A percentile compares a stretch with the other conserved stretches of the same genome.
Evolutionary conservation across 1,284 basidiomycete species (phyloP).

Genomic region (Ustilago nuda): DNA sequence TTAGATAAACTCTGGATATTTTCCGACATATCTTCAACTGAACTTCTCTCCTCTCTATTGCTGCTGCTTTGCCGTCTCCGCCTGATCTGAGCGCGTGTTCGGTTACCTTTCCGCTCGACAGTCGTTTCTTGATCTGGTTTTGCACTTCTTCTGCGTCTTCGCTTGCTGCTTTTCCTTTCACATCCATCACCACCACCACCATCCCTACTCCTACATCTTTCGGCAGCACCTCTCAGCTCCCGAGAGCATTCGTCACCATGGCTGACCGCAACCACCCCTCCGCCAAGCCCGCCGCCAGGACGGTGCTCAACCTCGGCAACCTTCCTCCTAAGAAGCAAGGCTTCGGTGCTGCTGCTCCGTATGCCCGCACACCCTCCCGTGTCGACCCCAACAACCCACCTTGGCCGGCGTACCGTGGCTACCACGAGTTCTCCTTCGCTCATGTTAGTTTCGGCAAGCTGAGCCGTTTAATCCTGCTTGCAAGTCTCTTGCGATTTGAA

Average conservation of each 20-base stretch:
- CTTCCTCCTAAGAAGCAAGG: slow-evolving; percentile 66
- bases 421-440: slow-evolving; percentile 95
- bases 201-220: not conserved
- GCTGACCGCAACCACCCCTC: slow-evolving; percentile 58
- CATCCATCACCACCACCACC: slow-evolving; percentile 13
- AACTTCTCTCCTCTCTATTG: not conserved
- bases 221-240: not conserved
- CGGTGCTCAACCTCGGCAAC: slow-evolving; percentile 68
- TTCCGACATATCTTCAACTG: too few relatives aligned
- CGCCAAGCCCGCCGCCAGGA: slow-evolving; percentile 66
- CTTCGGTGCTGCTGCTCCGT: slow-evolving; percentile 48
- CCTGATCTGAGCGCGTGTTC: slow-evolving; percentile 2
- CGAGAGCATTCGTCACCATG: slow-evolving; percentile 38
- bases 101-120: not conserved
- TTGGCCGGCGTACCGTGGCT: slow-evolving; percentile 87
- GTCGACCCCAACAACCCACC: slow-evolving; percentile 90
- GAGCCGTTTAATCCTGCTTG: too few relatives aligned
- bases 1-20: too few relatives aligned
- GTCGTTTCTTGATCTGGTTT: not conserved
- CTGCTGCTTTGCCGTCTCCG: not conserved
- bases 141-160: not conserved
- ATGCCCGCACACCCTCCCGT: slow-evolving; percentile 60
- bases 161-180: slow-evolving; percentile 17
- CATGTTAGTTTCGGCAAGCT: slow-evolving; percentile 71
- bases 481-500: too few relatives aligned